Evolutionary conservation across 495 filamentous ascomycete genomes (phyloP).

Genomic region (Glonium stellatum): DNA sequence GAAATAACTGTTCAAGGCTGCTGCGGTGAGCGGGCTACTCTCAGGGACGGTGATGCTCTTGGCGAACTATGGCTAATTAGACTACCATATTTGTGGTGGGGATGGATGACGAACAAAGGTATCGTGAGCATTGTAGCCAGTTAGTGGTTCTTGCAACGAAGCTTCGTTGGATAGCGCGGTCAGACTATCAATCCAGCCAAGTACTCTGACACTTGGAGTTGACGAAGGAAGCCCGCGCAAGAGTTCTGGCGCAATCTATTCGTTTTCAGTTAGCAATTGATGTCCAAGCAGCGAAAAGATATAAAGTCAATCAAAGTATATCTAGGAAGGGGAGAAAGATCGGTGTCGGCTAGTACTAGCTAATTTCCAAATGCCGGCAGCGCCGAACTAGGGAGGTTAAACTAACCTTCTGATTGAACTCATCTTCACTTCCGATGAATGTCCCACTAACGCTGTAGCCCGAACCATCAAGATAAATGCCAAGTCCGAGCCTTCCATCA

Average conservation of each 20-base stretch:
- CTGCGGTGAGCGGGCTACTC: constrained; percentile 33
- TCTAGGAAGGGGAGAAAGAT: no score
- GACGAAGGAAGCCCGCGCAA: constrained; percentile 12
- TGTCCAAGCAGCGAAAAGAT: neutral
- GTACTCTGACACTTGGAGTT: constrained; percentile 3
- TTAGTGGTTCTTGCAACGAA: constrained; percentile 29
- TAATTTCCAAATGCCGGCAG: no score
- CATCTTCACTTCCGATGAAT: constrained; percentile 21
- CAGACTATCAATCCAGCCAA: constrained; percentile 19
- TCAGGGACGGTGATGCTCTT: constrained; percentile 41
- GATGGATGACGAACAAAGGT: constrained; percentile 34
- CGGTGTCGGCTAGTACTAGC: no score
- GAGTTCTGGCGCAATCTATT: constrained; percentile 21
- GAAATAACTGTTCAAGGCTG: constrained; percentile 41
- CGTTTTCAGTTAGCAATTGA: neutral
- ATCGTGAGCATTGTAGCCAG: constrained; percentile 36
- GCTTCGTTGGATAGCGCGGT: constrained; percentile 9
- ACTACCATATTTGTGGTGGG: no score
- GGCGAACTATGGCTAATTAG: constrained; percentile 30
- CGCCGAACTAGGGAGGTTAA: no score
- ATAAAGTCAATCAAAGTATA: neutral
- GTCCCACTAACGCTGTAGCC: constrained; percentile 14
- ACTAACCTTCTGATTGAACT: constrained; percentile 10
- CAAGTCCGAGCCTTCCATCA: constrained; percentile 21
- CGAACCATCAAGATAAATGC: constrained; percentile 20